Conservation (phyloP, 164 flowering plant species). For the Nelumbo lutea region DNA sequence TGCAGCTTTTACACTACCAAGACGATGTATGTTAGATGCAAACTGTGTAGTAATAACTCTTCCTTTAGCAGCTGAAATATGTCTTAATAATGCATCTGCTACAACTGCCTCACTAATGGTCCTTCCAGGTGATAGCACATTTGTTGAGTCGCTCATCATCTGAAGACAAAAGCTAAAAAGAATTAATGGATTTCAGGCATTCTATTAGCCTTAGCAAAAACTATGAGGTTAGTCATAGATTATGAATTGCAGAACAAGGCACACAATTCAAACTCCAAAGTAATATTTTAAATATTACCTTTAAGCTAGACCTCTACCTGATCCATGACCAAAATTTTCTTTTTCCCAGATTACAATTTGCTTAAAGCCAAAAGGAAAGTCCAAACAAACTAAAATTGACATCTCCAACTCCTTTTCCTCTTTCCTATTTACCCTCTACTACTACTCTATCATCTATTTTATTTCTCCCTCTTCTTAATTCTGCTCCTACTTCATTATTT, state of each 20-base stretch:
- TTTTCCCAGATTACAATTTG: too few species aligned
- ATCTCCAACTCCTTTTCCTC: too few species aligned
- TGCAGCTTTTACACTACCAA: slow-evolving; percentile 97
- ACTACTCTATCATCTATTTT: too few species aligned
- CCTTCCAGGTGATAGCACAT: slow-evolving; percentile 94
- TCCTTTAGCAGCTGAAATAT: slow-evolving; percentile 80
- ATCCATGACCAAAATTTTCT: too few species aligned
- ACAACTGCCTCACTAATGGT: slow-evolving; percentile 83
- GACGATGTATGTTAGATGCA: slow-evolving; percentile 96
- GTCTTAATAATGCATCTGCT: slow-evolving; percentile 71
- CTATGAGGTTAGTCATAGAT: not conserved
- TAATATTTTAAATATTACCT: too few species aligned
- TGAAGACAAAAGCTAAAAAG: slow-evolving; percentile 23
- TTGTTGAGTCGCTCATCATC: slow-evolving; percentile 99
- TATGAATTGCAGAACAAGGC: too few species aligned
- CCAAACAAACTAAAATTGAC: too few species aligned
- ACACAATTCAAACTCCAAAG: not conserved
- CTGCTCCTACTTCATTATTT: too few species aligned
- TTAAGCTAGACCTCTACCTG: too few species aligned
- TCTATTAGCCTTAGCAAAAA: not conserved
- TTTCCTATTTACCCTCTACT: too few species aligned
- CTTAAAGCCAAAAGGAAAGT: too few species aligned
- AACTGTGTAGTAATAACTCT: slow-evolving; percentile 95
- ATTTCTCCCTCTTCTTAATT: too few species aligned
- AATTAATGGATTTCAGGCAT: not conserved